These are phyloP conservation scores for Fraxinus pennsylvanica DNA, from an alignment of 257 asterid species.

Conservation along the genomic window DNA sequence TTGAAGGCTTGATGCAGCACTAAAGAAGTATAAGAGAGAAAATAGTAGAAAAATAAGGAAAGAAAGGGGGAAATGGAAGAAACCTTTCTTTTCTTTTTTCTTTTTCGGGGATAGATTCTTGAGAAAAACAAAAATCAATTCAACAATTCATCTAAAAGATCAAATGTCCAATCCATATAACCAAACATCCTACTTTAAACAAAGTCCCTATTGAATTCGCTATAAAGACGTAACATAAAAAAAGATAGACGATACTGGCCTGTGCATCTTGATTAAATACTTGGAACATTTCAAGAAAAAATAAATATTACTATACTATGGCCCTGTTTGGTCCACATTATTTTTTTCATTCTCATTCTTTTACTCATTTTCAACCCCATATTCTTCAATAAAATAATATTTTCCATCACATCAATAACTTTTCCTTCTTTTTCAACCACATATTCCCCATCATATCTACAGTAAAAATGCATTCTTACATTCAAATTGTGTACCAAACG, in stretches of 20 bases:
- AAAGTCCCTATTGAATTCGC: neutral
- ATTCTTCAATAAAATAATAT: too few species aligned
- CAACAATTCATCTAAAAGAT: neutral
- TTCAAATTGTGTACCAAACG: too few species aligned
- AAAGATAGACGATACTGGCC: neutral
- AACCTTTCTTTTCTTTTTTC: neutral
- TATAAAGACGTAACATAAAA: neutral
- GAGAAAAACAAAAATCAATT: neutral
- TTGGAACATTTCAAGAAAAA: neutral
- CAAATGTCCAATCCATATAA: neutral
- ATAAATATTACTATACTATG: neutral
- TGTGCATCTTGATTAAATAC: neutral
- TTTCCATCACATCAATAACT: too few species aligned
- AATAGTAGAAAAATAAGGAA: neutral
- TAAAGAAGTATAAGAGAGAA: neutral
- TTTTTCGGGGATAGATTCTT: neutral
- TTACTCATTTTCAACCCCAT: too few species aligned
- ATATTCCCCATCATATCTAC: too few species aligned
- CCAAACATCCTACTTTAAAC: neutral
- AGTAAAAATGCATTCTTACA: too few species aligned
- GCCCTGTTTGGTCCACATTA: too few species aligned
- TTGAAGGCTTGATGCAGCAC: neutral
- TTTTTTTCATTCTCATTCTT: too few species aligned
- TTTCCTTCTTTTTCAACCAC: too few species aligned
- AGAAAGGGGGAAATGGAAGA: neutral